Base-by-base conservation (phyloP, 306 rosid species). In the Cucurbita ficifolia region DNA sequence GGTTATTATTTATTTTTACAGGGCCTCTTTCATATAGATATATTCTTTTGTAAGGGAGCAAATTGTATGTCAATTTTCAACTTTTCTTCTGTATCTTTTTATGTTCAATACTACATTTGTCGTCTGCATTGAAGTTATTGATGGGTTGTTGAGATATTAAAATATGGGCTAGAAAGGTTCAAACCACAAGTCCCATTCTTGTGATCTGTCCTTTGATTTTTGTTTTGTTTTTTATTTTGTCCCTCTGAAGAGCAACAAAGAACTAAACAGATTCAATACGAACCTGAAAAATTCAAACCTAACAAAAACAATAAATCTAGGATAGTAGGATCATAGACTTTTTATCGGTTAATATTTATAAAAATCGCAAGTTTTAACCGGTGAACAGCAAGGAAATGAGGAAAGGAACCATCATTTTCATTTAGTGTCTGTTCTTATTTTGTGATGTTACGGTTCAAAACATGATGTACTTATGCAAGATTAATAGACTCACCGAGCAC, bases 21-120 rank as follows among this genome's bases (percentile, higher is more conserved):
- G 81, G 70, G 38, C 61, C 75, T 82, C 62, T 82, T 72, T 56
- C 79, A 60, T 77, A 83, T 81, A 85, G 80, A 76, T 86, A 70
- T 80, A 85, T 92, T 88, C 89, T 70, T 84, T 89, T 87, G 78
- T 50, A 60, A 72, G 85, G 68, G 76, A 46, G 81, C 77, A 79
- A 82, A 57, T 9, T 91, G 96, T 76, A 79, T 72, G 77, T 75
- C 53, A 50, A 18, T 73, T 53, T 22, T 50, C 57, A 33, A 50
- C 43, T 73, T 36, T 17, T 62, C 48, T 59, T 80, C 5, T 75
- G 53, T 75, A 18, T 16, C 38, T 60, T 49, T 36, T 79, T 61
- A 50, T 62, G 72, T 76, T 46, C 74, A 49, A 49, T 49, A 29
- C 59, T 70, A 70, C 74, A 33, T 70, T 70, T 70, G 74, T 49